Evolutionary conservation across 2,329 filamentous ascomycete genomes (phyloP), one percentile per base, ranked within the genome.

Genomic region (Claviceps sp.): DNA sequence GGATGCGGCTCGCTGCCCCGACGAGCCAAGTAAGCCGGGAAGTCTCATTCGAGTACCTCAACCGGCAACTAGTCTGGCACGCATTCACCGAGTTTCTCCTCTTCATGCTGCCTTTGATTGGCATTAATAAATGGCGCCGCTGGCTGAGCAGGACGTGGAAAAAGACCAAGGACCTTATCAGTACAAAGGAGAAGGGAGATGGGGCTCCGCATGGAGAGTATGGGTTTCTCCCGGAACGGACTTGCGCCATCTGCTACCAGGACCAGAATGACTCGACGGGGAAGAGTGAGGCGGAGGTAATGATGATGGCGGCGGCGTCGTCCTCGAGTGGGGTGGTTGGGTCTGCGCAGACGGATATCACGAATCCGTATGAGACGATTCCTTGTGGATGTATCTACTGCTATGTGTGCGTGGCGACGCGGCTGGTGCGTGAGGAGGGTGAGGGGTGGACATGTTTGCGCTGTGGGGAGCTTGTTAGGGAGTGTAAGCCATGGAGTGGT

Each of bases 1-100:
- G 87, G 54, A 84, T 98, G 67, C 84, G 91, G 52, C 79, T 98
- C 45, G 85, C 89, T 3, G 86, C 93, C 7, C 85, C 87, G 5
- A 90, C 85, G 3, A 89, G 81, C 62, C 87, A 95, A 64, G 85
- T 94, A 57, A 88, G 82, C 64, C 80, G 91, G 37, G 89, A 97
- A 68, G 90, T 98, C 26, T 95, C 88, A 1, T 97, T 98, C 64
- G 93, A 98, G 69, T 97, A 96, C 62, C 80, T 97, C 48, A 98
- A 98, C 66, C 84, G 93, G 47, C 93, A 98, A 70, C 81, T 98
- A 11, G 93, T 98, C 40, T 98, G 93, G 93, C 93, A 98, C 69
- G 93, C 93, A n/a, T 95, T 98, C 62, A 98, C 93, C 26, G 93
- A 98, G 66, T 98, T 98, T 61, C 74, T 98, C n/a, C 78, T 98